phyloP scores from a whole-genome alignment of 2,329 filamentous ascomycete genomes.

The Venturia carpophila region DNA sequence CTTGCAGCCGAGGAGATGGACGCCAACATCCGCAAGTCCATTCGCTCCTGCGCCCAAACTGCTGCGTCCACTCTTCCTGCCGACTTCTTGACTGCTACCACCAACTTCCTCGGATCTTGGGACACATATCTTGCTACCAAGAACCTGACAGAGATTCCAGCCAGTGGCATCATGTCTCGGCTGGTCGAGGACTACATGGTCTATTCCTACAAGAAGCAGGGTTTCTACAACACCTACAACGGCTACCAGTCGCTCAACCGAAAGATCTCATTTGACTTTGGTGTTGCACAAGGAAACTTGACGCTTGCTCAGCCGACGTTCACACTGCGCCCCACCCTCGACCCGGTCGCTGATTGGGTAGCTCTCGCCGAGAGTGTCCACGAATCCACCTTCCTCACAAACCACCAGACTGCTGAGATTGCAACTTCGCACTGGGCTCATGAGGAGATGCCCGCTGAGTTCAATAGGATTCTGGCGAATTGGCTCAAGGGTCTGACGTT shows the following conservation, averaged over 20 bases:
- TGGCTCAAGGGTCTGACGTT: neutral
- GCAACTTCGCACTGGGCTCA: constrained; percentile 18
- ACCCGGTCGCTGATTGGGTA: constrained; percentile 18
- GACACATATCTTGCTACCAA: constrained; percentile 1
- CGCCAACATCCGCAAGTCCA: constrained; percentile 12
- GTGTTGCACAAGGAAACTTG: constrained; percentile 13
- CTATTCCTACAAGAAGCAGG: constrained; percentile 17
- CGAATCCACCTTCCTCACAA: constrained; percentile 2
- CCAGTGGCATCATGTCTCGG: constrained; percentile 17
- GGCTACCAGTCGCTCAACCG: constrained; percentile 18
- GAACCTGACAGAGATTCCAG: constrained; percentile 14
- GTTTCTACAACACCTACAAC: constrained; percentile 19
- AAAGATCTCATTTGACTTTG: constrained; percentile 16
- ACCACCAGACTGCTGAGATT: constrained; percentile 15
- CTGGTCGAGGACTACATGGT: constrained; percentile 19
- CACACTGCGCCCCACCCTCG: constrained; percentile 13
- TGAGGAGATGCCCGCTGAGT: constrained; percentile 16
- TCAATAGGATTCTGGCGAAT: constrained; percentile 15
- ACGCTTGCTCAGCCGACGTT: constrained; percentile 16
- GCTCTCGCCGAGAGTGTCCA: constrained; percentile 1
- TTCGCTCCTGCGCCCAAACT: constrained; percentile 17
- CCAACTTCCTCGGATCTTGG: constrained; percentile 17
- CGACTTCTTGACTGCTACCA: constrained; percentile 14
- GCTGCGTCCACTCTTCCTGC: neutral
- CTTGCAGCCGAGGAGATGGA: constrained; percentile 16